Percentiles rank a stretch among this genome's conserved stretches.
phyloP scores from a whole-genome alignment of 192 early-diverging fungal genomes.

The Podila clonocystis region DNA sequence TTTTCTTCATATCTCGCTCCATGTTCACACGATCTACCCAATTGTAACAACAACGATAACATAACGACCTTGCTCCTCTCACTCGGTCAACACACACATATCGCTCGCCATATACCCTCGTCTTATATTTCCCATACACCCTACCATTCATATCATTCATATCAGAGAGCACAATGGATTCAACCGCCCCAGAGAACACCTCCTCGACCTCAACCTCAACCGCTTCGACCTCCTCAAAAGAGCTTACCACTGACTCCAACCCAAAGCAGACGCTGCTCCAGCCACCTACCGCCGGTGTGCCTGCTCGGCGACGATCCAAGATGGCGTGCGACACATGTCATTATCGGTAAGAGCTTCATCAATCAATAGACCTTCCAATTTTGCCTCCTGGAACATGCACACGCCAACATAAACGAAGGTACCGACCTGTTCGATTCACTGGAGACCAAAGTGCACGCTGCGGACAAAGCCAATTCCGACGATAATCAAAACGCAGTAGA shows the following conservation, averaged over 20 bases:
- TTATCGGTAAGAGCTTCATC: conserved; percentile 26
- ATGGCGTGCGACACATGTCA: conserved; percentile 49
- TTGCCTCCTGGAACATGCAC: not conserved
- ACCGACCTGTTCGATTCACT: too few relatives aligned
- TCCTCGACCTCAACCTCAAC: not conserved
- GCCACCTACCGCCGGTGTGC: conserved; percentile 17
- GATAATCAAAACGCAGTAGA: too few relatives aligned
- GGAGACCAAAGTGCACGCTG: too few relatives aligned
- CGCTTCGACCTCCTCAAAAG: conserved; percentile 2
- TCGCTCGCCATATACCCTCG: too few relatives aligned
- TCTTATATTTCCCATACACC: too few relatives aligned
- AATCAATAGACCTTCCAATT: not conserved
- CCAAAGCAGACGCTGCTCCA: conserved; percentile 8
- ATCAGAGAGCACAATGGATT: too few relatives aligned
- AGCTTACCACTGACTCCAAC: not conserved
- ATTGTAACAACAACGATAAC: not conserved
- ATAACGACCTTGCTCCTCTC: not conserved
- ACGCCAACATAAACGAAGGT: too few relatives aligned
- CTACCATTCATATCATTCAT: too few relatives aligned
- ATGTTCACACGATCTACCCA: not conserved
- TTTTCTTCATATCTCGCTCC: not conserved
- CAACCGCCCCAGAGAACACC: not conserved
- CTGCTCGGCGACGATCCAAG: conserved; percentile 39
- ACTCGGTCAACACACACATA: not conserved
- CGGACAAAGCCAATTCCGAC: too few relatives aligned